Conservation (phyloP, 1,284 basidiomycete species). For the Sanghuangporus baumii region DNA sequence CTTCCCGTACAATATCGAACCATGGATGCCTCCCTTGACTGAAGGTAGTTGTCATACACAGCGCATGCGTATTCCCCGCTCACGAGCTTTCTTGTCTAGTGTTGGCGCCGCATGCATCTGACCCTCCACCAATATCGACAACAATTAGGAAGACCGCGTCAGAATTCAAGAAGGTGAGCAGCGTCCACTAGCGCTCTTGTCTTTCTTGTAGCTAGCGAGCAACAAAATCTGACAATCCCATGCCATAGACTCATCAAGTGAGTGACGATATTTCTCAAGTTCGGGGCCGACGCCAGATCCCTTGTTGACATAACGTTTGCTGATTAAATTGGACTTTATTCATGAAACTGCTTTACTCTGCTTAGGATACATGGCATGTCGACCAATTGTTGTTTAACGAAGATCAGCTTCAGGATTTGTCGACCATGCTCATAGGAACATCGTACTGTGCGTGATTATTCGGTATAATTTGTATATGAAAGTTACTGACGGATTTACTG, state of each 20-base stretch:
- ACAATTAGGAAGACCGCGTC: slow-evolving; percentile 87
- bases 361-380: slow-evolving; percentile 85
- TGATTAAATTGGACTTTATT: not conserved
- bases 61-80: not conserved
- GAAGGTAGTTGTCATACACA: slow-evolving; percentile 48
- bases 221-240: not conserved
- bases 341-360: not conserved
- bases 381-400: slow-evolving; percentile 89
- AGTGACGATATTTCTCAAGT: slow-evolving; percentile 23
- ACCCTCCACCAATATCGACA: slow-evolving; percentile 88
- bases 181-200: not conserved
- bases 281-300: slow-evolving; percentile 26
- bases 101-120: slow-evolving; percentile 77
- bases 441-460: slow-evolving; percentile 69
- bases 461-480: not conserved
- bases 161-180: slow-evolving; percentile 77
- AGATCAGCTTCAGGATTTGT: slow-evolving; percentile 83
- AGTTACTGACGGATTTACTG: not conserved
- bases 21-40: slow-evolving; percentile 73
- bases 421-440: slow-evolving; percentile 85
- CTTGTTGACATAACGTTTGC: not conserved
- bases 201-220: not conserved
- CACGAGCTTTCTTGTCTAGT: slow-evolving; percentile 39
- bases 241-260: slow-evolving; percentile 63
- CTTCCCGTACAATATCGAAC: slow-evolving; percentile 72